Percentiles rank a stretch among this genome's conserved stretches.
Evolutionary conservation across 768 basidiomycete species (phyloP).

Genomic region (Xerocomus spinulosus): DNA sequence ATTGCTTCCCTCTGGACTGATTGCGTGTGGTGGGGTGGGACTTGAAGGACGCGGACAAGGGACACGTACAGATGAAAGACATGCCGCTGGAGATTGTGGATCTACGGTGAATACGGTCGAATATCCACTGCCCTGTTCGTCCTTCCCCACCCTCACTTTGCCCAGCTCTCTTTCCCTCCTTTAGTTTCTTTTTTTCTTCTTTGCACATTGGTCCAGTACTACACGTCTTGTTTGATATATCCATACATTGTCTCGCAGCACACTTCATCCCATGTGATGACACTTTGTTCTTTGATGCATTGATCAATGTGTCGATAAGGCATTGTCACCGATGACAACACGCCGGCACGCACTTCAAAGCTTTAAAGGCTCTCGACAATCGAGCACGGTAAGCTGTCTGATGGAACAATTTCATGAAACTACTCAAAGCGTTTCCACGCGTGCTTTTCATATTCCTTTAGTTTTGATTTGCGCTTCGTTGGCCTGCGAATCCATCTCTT

Average conservation of each 20-base stretch:
- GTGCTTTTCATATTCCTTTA: constrained; percentile 72
- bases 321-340: too few species aligned
- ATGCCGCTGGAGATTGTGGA: constrained; percentile 79
- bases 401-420: too few species aligned
- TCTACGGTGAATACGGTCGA: constrained; percentile 40
- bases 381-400: too few species aligned
- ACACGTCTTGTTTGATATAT: background rate
- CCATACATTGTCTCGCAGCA: too few species aligned
- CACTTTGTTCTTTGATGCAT: too few species aligned
- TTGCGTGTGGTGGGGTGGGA: background rate
- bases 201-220: background rate
- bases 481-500: constrained; percentile 14
- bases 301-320: too few species aligned
- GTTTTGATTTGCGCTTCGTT: constrained; percentile 37
- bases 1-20: background rate
- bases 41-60: constrained; percentile 73
- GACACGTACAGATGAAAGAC: constrained; percentile 77
- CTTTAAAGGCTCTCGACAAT: too few species aligned
- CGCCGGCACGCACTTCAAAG: too few species aligned
- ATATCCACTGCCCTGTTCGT: too few species aligned
- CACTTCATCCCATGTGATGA: too few species aligned
- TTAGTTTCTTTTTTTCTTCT: background rate
- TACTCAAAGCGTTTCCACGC: constrained; percentile 71
- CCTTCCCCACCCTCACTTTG: too few species aligned
- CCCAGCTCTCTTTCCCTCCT: background rate